These are phyloP conservation scores for Amanita pallidorosea DNA, from an alignment of 768 basidiomycete species.

Conservation along the genomic window DNA sequence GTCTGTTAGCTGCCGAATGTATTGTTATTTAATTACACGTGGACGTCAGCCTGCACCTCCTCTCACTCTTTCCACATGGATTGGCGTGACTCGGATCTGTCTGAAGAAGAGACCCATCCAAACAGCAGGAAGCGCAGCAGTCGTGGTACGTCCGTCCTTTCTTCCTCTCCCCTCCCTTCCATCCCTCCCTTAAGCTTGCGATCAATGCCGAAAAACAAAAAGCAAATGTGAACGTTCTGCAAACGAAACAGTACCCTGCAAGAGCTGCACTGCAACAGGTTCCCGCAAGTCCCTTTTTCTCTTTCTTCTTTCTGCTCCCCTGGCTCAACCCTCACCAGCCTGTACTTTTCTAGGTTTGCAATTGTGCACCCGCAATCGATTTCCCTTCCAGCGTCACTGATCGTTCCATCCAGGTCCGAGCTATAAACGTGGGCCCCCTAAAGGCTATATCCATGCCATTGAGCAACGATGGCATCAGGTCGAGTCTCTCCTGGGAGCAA, in stretches of 20 bases:
- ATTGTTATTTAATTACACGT: constrained; percentile 1
- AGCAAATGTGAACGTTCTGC: constrained; percentile 66
- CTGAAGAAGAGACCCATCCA: constrained; percentile 41
- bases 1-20: not conserved
- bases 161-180: not conserved
- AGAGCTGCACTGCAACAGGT: constrained; percentile 49
- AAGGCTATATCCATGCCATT: constrained; percentile 89
- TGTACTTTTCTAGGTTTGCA: constrained; percentile 55
- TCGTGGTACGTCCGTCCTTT: constrained; percentile 29
- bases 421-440: constrained; percentile 77
- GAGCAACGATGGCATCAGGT: constrained; percentile 89
- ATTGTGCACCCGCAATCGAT: not conserved
- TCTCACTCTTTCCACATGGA: constrained; percentile 24
- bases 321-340: constrained; percentile 23
- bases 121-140: constrained; percentile 44
- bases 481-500: constrained; percentile 77
- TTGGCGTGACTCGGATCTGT: constrained; percentile 51
- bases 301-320: not conserved
- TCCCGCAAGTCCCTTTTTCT: constrained; percentile 28
- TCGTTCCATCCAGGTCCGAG: constrained; percentile 43
- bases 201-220: constrained; percentile 82
- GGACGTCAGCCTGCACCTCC: constrained; percentile 9
- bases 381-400: not conserved
- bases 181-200: constrained; percentile 47
- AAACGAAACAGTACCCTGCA: constrained; percentile 41